A percentile compares a stretch with the other conserved stretches of the same genome.
Evolutionary conservation across 768 basidiomycete genomes (phyloP).

Genomic region (Lentinus tigrinus): DNA sequence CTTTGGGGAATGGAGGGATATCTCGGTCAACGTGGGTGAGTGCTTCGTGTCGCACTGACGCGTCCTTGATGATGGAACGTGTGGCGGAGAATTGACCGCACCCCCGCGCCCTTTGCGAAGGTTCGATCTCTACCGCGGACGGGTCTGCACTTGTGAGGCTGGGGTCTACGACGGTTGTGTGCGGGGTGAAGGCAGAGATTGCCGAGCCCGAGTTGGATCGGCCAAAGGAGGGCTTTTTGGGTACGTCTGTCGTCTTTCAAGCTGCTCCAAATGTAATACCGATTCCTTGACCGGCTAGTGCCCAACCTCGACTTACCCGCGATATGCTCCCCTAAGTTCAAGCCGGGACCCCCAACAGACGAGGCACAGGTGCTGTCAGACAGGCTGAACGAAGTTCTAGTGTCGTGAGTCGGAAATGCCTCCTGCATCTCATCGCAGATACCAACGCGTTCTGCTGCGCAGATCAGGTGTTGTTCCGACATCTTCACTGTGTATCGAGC

Average conservation of each 20-base stretch:
- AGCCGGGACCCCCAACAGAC: slow-evolving; percentile 91
- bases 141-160: slow-evolving; percentile 90
- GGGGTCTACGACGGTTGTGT: slow-evolving; percentile 93
- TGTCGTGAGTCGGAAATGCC: slow-evolving; percentile 50
- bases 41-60: slow-evolving; percentile 1
- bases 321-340: slow-evolving; percentile 90
- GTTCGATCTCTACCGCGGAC: slow-evolving; percentile 91
- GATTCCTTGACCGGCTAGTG: slow-evolving; percentile 46
- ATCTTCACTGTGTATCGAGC: slow-evolving; percentile 73
- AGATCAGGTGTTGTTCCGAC: slow-evolving; percentile 70
- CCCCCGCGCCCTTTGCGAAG: slow-evolving; percentile 38
- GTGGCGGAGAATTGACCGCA: neutral
- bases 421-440: neutral
- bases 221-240: slow-evolving; percentile 78
- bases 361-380: slow-evolving; percentile 92
- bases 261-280: too few relatives aligned
- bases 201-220: slow-evolving; percentile 83
- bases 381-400: slow-evolving; percentile 73
- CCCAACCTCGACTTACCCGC: slow-evolving; percentile 95
- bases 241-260: slow-evolving; percentile 39
- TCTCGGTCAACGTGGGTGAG: slow-evolving; percentile 80
- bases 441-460: slow-evolving; percentile 1
- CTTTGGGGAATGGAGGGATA: slow-evolving; percentile 67
- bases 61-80: neutral
- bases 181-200: slow-evolving; percentile 94